Evolutionary conservation across 495 filamentous ascomycete genomes (phyloP), one percentile per base, ranked within the genome.

Genomic region (Daldinia vernicosa): DNA sequence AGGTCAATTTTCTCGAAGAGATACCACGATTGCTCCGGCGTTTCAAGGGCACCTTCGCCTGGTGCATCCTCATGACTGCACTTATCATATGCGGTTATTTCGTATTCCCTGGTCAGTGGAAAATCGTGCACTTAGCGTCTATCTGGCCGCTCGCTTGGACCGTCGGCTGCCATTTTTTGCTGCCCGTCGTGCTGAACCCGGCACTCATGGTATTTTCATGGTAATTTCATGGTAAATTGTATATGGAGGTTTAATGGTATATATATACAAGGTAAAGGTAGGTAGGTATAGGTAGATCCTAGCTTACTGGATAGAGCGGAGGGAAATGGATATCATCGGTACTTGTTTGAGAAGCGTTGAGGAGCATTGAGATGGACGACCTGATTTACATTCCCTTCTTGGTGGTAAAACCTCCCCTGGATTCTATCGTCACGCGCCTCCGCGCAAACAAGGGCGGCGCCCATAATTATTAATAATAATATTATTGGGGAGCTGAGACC

Each of bases 171-270:
- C 89, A 91, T 71, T 85, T 89, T 74, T 72, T 89, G 39, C 71
- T 90, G 43, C 89, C 88, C 4, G 83, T 91, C 53, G 83, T 80
- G 56, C 76, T 91, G 43, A 91, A 91, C 58, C 89, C 89, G 14
- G 84, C 85, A 26, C 74, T 91, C 76, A 90, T 91, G 89, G 81
- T 87, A 72, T 90, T 90, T 73, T 89, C 87, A 24, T 91, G 84
- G 85, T 89, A 80, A 60, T 90, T 73, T 89, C 87, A 24, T 91
- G 84, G 85, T 89, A 80, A 60, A 15, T 40, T n/a, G 22, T 60
- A 58, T 51, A 45, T 4, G 43, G 17, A 24, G 43, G 43, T 7
- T 17, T 53, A 5, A 17, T 28, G 12, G 9, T 30, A n/a, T 47
- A 47, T 22, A 47, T 11, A 47, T 24, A 24, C 3, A 47, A 11